Base-by-base conservation (phyloP, 116 monocot species). In the Dioscorea cayenensis region DNA sequence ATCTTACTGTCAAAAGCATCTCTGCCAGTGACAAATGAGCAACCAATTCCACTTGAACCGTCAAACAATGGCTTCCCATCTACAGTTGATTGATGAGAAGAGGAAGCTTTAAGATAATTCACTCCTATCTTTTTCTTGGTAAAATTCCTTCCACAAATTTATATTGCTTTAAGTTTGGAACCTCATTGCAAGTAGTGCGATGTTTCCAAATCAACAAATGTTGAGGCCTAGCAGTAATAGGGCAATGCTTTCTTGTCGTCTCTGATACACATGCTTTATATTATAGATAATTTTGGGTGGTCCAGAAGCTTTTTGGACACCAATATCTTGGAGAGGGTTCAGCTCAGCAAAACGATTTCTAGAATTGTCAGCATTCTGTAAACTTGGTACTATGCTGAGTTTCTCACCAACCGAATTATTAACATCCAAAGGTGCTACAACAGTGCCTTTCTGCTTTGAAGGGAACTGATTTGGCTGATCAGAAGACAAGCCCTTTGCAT, bases 201-300 rank as follows among this genome's bases (percentile, higher is more conserved):
- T 87, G 89, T 79, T 99, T 99, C 89, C 84, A 81, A 35, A 94
- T 89, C 66, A 99, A 74, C 7, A 89, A 91, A 69, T 78, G 82
- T 63, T 84, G 89, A 6, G 89, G 77, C 82, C 85, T 94, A 68
- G 82, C 85, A 79, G 83, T 67, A 86, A 84, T 28, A 83, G 72
- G 28, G 76, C 71, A 76, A 79, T 75, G 61, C 85, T 91, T 20
- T 99, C 91, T 78, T 83, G 76, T 5, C 66, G 77, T 66, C 81
- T 87, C 64, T 86, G 85, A 28, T 79, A 87, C 72, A 73, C 99
- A 64, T 73, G 76, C 14, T 70, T 79, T 73, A 66, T 89, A 74
- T 67, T 77, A 65, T 83, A 84, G 72, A 69, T 49, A 28, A 63
- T 64, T 69, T 84, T 83, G 14, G 52, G 74, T 16, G 70, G 76